Conservation (phyloP, 345 rosid genomes). For the Brassica incana region DNA sequence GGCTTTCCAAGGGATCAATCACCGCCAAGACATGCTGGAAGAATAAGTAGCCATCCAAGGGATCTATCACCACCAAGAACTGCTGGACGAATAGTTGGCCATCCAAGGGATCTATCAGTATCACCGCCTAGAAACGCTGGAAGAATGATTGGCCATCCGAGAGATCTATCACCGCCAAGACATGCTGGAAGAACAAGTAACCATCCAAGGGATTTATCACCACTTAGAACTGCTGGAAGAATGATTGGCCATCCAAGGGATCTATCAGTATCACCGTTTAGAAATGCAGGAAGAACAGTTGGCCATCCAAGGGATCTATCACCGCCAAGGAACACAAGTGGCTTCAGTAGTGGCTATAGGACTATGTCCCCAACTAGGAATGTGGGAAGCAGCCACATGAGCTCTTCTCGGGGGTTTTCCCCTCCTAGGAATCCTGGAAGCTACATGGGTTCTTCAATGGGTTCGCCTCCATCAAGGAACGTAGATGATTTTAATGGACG, state of each 20-base stretch:
- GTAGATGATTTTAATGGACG: conserved; percentile 45
- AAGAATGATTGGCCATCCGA: background rate
- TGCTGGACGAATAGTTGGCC: background rate
- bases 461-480: conserved; percentile 27
- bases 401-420: conserved; percentile 26
- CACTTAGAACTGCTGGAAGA: background rate
- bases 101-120: conserved; percentile 29
- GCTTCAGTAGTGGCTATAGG: conserved; percentile 30
- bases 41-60: background rate
- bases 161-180: background rate
- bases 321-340: conserved; percentile 3
- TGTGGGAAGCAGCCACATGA: conserved; percentile 35
- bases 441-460: conserved; percentile 33
- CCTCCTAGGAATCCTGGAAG: conserved; percentile 37
- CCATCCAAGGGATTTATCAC: conserved; percentile 32
- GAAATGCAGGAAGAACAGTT: background rate
- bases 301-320: background rate
- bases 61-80: background rate
- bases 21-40: conserved; percentile 37
- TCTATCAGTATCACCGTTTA: conserved; percentile 32
- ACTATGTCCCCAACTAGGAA: conserved; percentile 28
- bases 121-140: background rate
- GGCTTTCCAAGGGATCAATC: background rate
- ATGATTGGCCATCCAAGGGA: background rate
- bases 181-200: background rate